Conservation (phyloP, 2,329 filamentous ascomycete species). For the Pestalotiopsis sp. region DNA sequence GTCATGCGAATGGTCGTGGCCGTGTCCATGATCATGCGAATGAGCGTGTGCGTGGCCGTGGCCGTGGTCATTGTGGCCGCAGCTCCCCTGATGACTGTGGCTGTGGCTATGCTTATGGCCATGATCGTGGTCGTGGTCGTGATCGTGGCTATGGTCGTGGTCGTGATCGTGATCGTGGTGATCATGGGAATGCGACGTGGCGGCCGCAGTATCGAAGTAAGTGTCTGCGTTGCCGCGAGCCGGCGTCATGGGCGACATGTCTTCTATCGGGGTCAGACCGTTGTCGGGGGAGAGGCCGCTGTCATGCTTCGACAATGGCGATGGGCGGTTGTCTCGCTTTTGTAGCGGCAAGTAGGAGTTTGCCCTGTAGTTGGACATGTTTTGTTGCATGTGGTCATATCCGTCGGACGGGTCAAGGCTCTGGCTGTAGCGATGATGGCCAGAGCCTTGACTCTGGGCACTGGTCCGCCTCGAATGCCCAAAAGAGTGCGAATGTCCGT, state of each 20-base stretch:
- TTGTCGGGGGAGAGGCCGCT: slow-evolving; percentile 20
- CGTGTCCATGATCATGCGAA: slow-evolving; percentile 21
- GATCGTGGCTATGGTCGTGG: slow-evolving; percentile 24
- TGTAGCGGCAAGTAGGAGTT: slow-evolving; percentile 35
- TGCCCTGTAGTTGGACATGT: slow-evolving; percentile 32
- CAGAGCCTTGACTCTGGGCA: slow-evolving; percentile 27
- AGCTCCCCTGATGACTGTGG: slow-evolving; percentile 21
- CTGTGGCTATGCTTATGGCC: slow-evolving; percentile 18
- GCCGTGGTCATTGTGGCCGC: slow-evolving; percentile 16
- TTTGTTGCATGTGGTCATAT: slow-evolving; percentile 15
- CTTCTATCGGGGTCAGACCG: slow-evolving; percentile 20
- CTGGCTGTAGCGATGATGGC: slow-evolving; percentile 32
- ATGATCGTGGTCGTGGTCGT: slow-evolving; percentile 19
- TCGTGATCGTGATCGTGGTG: slow-evolving; percentile 28
- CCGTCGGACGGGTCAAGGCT: slow-evolving; percentile 23
- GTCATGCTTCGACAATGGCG: slow-evolving; percentile 30
- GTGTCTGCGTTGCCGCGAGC: slow-evolving; percentile 4
- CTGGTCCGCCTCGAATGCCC: slow-evolving; percentile 37
- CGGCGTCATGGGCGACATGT: slow-evolving; percentile 16
- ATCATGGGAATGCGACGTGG: slow-evolving; percentile 11
- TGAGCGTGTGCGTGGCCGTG: slow-evolving; percentile 20
- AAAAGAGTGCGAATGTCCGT: slow-evolving; percentile 37
- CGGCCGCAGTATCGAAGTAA: slow-evolving; percentile 19
- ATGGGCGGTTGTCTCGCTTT: slow-evolving; percentile 34
- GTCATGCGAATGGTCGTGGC: slow-evolving; percentile 14